These are phyloP conservation scores for Isabelozyma gotoi DNA, from an alignment of 805 yeast species.

Conservation along the genomic window DNA sequence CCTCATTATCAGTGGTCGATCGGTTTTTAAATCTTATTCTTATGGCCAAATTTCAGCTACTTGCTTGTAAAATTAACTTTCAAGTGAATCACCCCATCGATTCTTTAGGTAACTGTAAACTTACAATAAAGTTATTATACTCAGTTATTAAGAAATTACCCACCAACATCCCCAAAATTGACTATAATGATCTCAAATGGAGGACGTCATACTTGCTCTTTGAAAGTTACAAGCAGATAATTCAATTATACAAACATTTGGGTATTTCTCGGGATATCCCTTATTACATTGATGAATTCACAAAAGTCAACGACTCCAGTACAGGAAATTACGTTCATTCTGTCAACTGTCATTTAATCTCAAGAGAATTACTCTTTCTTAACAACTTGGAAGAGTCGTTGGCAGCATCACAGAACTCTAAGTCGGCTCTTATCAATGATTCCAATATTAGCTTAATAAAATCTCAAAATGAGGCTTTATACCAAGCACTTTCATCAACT, in stretches of 20 bases:
- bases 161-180: constrained; percentile 13
- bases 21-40: constrained; percentile 26
- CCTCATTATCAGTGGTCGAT: constrained; percentile 11
- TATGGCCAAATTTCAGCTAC: constrained; percentile 34
- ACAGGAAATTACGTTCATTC: constrained; percentile 22
- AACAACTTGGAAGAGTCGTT: background rate
- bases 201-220: constrained; percentile 33
- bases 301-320: constrained; percentile 29
- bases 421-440: background rate
- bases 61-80: constrained; percentile 23
- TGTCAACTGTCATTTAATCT: constrained; percentile 8
- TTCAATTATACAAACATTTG: constrained; percentile 41
- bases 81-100: constrained; percentile 17
- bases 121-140: constrained; percentile 50
- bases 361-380: background rate
- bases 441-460: no score
- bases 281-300: constrained; percentile 52
- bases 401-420: background rate
- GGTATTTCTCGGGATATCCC: constrained; percentile 62
- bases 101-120: constrained; percentile 42
- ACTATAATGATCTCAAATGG: constrained; percentile 31
- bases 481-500: background rate
- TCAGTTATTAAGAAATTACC: constrained; percentile 49
- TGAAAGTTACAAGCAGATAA: constrained; percentile 36
- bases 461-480: background rate